These are phyloP conservation scores for Mycothermus thermophilus DNA, from an alignment of 495 filamentous ascomycete species.

Conservation along the genomic window DNA sequence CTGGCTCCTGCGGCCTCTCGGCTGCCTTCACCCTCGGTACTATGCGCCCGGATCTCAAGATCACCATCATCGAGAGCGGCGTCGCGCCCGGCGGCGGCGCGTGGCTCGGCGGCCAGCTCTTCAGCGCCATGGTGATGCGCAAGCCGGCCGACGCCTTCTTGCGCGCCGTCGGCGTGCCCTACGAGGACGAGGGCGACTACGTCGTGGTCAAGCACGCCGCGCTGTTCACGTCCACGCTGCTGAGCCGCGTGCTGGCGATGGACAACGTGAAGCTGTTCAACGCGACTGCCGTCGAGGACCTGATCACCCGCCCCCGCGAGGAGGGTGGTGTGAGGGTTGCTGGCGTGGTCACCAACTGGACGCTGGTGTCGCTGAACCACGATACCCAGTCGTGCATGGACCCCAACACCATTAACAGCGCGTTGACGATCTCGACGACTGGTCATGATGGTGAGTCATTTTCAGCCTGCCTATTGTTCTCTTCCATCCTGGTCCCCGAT, in stretches of 20 bases:
- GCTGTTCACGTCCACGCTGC: slow-evolving; percentile 73
- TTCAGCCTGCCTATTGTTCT: too few species aligned
- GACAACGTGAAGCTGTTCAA: slow-evolving; percentile 95
- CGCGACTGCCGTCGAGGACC: slow-evolving; percentile 77
- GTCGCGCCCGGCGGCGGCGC: slow-evolving; percentile 81
- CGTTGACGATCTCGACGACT: slow-evolving; percentile 72
- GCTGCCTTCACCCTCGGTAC: slow-evolving; percentile 74
- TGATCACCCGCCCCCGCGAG: slow-evolving; percentile 55
- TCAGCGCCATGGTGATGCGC: slow-evolving; percentile 87
- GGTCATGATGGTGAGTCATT: slow-evolving; percentile 53
- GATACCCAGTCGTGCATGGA: slow-evolving; percentile 84
- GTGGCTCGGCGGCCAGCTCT: slow-evolving; percentile 86
- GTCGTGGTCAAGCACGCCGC: slow-evolving; percentile 90
- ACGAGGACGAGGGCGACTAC: slow-evolving; percentile 72
- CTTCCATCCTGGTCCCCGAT: background rate
- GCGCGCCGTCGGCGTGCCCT: slow-evolving; percentile 64
- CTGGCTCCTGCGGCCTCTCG: slow-evolving; percentile 73
- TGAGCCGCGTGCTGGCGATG: slow-evolving; percentile 65
- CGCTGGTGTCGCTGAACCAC: slow-evolving; percentile 77
- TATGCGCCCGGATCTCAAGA: slow-evolving; percentile 76
- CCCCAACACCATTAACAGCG: slow-evolving; percentile 87
- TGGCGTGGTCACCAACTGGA: slow-evolving; percentile 91
- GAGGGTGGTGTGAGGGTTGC: slow-evolving; percentile 51
- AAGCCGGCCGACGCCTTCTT: slow-evolving; percentile 81
- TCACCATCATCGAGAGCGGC: slow-evolving; percentile 77